Evolutionary conservation across 1,284 basidiomycete species (phyloP).

Genomic region (Taiwanofungus camphoratus): DNA sequence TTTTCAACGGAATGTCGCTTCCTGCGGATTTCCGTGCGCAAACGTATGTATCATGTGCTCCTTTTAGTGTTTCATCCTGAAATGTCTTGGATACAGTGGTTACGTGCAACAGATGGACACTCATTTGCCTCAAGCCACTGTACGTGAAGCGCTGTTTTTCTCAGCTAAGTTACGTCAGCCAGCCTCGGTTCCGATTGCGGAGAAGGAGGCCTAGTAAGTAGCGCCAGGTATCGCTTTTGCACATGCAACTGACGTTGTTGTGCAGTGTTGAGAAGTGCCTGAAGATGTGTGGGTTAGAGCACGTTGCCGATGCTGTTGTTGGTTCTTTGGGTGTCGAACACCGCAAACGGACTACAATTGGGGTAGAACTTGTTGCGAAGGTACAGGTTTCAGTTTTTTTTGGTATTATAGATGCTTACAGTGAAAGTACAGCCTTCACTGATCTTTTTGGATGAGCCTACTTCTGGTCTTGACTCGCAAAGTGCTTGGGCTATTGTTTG

Average conservation of each 20-base stretch:
- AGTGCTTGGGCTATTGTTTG: constrained; percentile 85
- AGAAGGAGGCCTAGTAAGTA: constrained; percentile 75
- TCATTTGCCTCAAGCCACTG: constrained; percentile 67
- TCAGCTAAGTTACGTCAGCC: constrained; percentile 82
- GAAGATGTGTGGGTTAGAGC: constrained; percentile 72
- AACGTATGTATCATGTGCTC: constrained; percentile 35
- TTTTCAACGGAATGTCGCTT: constrained; percentile 72
- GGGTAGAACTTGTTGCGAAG: constrained; percentile 75
- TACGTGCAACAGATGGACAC: constrained; percentile 83
- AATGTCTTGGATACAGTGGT: constrained; percentile 33
- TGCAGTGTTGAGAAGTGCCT: constrained; percentile 71
- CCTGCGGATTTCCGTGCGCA: constrained; percentile 73
- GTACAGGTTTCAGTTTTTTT: too few relatives aligned
- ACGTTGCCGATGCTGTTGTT: constrained; percentile 72
- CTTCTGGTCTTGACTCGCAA: constrained; percentile 85
- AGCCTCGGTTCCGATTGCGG: constrained; percentile 50
- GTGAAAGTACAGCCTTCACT: constrained; percentile 49
- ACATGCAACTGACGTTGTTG: neutral
- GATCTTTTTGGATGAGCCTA: constrained; percentile 81
- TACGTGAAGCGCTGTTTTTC: constrained; percentile 81
- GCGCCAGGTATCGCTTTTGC: neutral
- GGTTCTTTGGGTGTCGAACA: constrained; percentile 74
- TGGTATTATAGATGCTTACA: too few relatives aligned
- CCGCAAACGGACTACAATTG: constrained; percentile 77
- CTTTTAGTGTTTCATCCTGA: neutral